A percentile compares a stretch with the other conserved stretches of the same genome.
Evolutionary conservation across 306 rosid species (phyloP).

Genomic region (Casuarina cunninghamiana): DNA sequence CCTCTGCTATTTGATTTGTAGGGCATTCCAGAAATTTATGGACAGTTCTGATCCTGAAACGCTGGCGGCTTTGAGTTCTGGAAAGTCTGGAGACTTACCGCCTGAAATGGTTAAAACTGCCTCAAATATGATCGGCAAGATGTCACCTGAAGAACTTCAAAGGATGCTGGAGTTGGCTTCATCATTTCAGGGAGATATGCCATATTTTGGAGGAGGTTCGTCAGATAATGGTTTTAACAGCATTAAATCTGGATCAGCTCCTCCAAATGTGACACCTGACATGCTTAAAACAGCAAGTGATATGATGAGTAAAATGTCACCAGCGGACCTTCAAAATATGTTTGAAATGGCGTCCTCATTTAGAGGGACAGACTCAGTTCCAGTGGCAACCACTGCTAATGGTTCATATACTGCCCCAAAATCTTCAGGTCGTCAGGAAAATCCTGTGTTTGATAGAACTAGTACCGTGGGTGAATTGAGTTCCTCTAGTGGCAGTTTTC

Average conservation of each 20-base stretch:
- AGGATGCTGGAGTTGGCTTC: constrained; percentile 80
- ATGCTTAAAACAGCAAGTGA: constrained; percentile 82
- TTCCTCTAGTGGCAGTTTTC: constrained; percentile 39
- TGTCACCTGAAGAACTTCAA: constrained; percentile 85
- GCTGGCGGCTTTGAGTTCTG: constrained; percentile 64
- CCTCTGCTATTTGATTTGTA: constrained; percentile 29
- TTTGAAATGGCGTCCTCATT: constrained; percentile 77
- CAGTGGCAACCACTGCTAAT: constrained; percentile 36
- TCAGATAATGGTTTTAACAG: constrained; percentile 37
- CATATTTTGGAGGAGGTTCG: constrained; percentile 45
- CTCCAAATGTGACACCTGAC: constrained; percentile 74
- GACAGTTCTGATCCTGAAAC: constrained; percentile 71
- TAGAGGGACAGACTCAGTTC: constrained; percentile 52
- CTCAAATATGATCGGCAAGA: constrained; percentile 74
- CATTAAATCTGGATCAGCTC: constrained; percentile 53
- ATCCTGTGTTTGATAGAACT: constrained; percentile 39
- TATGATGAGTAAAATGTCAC: constrained; percentile 79
- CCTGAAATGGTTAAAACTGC: constrained; percentile 84
- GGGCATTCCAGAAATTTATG: constrained; percentile 82
- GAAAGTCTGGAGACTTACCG: constrained; percentile 60
- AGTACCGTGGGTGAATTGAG: constrained; percentile 49
- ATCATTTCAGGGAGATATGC: constrained; percentile 61
- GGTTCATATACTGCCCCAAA: constrained; percentile 35
- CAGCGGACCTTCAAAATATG: constrained; percentile 86
- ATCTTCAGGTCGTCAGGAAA: constrained; percentile 30